A percentile compares a stretch with the other conserved stretches of the same genome.
Evolutionary conservation across 257 asterid species (phyloP).

Genomic region (Ilex asprella): DNA sequence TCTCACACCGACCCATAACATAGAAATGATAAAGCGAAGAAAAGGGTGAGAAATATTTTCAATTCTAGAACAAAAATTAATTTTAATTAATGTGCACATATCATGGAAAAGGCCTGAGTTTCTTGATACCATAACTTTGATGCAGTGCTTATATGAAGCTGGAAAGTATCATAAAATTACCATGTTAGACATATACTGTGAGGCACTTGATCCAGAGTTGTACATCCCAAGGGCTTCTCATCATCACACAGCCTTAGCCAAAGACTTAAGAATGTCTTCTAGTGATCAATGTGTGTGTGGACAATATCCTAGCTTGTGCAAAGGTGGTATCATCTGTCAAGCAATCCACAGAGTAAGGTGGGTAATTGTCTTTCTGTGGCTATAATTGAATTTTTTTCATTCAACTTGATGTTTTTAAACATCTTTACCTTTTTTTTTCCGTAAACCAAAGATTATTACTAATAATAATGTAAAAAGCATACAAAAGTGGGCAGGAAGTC

Average conservation of each 20-base stretch:
- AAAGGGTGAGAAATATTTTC: too few relatives aligned
- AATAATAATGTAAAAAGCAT: too few relatives aligned
- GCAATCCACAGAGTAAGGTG: constrained; percentile 60
- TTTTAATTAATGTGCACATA: too few relatives aligned
- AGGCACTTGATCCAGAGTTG: constrained; percentile 50
- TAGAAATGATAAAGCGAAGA: too few relatives aligned
- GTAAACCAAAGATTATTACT: too few relatives aligned
- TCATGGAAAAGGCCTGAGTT: background rate
- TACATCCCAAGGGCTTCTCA: constrained; percentile 31
- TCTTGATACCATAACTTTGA: constrained; percentile 21
- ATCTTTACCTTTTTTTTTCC: too few relatives aligned
- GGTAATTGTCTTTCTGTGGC: background rate
- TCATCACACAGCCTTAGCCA: constrained; percentile 23
- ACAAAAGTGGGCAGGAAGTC: too few relatives aligned
- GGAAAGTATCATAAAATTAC: constrained; percentile 52
- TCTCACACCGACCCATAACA: too few relatives aligned
- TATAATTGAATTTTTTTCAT: too few relatives aligned
- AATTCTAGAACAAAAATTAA: too few relatives aligned
- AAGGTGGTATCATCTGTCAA: constrained; percentile 39
- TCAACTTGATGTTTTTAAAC: too few relatives aligned
- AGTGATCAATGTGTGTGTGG: constrained; percentile 22
- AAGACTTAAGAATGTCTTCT: constrained; percentile 24
- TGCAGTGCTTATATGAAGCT: constrained; percentile 85
- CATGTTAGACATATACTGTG: constrained; percentile 67
- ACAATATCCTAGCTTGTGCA: constrained; percentile 24